Percentiles rank a stretch among this genome's conserved stretches.
phyloP scores from a whole-genome alignment of 2,329 filamentous ascomycete genomes.

The Sarocladium oryzae region DNA sequence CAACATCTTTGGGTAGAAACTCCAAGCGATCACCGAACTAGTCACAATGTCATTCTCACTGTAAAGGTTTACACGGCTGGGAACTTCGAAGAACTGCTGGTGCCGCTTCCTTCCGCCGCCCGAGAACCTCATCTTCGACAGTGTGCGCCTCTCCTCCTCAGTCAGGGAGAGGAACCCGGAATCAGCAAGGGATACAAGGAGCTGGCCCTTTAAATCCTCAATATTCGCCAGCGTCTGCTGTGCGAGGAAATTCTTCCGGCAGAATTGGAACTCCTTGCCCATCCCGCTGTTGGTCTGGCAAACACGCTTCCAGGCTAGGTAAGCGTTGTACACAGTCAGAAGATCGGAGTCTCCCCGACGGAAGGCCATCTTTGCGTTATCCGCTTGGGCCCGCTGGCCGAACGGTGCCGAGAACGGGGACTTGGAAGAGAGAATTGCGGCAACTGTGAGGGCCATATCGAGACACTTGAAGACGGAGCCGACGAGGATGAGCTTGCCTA shows the following conservation, averaged over 20 bases:
- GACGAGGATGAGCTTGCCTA: constrained; percentile 87
- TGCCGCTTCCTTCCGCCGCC: constrained; percentile 43
- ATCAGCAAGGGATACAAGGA: constrained; percentile 78
- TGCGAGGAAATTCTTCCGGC: constrained; percentile 88
- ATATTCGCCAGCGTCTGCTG: constrained; percentile 86
- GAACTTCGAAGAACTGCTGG: constrained; percentile 75
- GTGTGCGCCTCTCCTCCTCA: constrained; percentile 60
- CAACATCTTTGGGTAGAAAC: constrained; percentile 91
- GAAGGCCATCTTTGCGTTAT: constrained; percentile 72
- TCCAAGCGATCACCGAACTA: constrained; percentile 81
- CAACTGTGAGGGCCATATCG: constrained; percentile 85
- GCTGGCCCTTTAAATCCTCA: constrained; percentile 90
- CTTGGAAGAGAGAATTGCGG: constrained; percentile 89
- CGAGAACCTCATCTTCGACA: constrained; percentile 64
- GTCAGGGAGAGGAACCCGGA: constrained; percentile 75
- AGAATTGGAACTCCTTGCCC: constrained; percentile 79
- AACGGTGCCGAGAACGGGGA: constrained; percentile 87
- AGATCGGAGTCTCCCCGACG: constrained; percentile 85
- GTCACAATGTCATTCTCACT: constrained; percentile 75
- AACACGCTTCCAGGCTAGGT: constrained; percentile 78
- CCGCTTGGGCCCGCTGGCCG: constrained; percentile 74
- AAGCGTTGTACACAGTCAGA: constrained; percentile 90
- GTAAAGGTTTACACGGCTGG: constrained; percentile 65
- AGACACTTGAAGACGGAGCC: constrained; percentile 84
- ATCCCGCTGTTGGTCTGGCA: constrained; percentile 58